Evolutionary conservation across 2,329 filamentous ascomycete species (phyloP), one percentile per base, ranked within the genome.

Genomic region (Lecanicillium sp.): DNA sequence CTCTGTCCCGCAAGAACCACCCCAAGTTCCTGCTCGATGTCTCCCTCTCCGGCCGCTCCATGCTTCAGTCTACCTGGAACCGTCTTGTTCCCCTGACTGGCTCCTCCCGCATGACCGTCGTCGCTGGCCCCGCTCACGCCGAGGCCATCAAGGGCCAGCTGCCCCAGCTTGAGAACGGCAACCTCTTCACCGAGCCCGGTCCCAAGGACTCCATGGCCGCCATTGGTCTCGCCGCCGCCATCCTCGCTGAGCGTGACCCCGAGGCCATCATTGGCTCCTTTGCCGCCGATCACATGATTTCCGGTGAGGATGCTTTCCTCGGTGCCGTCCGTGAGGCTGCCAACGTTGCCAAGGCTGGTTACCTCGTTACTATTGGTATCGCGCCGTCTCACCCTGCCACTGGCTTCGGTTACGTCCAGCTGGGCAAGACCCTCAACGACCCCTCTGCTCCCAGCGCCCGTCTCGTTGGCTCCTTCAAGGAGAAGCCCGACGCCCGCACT

Each of bases 191-290:
- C 20, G 57, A 59, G 49, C 57, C 57, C 24, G 57, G 57, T 8
- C 57, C 57, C 44, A 59, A 59, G 39, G 57, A 59, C 46, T 59
- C 57, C 36, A 57, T 59, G 57, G 57, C 57, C 29, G 57, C 57
- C 40, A 59, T 59, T 27, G 57, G 57, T 40, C 50, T 59, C 35
- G 57, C 57, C 44, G 57, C 57, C 9, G 57, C 57, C 15, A 53
- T 59, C 46, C 54, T 59, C 23, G 46, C 55, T 32, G 46, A 56
- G 27, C 56, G 57, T 26, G 56, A 59, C 15, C 55, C 52, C 11
- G 52, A 58, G 7, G 57, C 57, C 17, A 45, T 59, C 35, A 58
- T 59, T 23, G 57, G 57, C 26, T 59, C 57, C 4, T 59, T 59
- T 36, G 57, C 57, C 29, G 57, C 57, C 15, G 57, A 59, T 44